phyloP scores from a whole-genome alignment of 2,329 filamentous ascomycete species.

The Aureobasidium sp. region DNA sequence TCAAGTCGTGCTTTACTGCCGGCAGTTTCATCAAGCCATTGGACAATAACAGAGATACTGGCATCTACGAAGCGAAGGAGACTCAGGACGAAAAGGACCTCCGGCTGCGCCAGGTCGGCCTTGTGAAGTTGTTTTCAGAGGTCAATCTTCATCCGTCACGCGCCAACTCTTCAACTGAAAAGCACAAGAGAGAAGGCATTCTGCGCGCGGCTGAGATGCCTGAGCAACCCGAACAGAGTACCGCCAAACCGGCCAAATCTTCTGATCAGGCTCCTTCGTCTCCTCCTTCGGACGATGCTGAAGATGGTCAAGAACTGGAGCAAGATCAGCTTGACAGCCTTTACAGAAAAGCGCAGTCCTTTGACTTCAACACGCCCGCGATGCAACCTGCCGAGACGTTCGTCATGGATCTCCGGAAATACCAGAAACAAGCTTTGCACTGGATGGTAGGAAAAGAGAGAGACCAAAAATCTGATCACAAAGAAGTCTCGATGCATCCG shows the following conservation, averaged over 20 bases:
- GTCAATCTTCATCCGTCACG: constrained; percentile 73
- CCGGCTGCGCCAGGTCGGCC: constrained; percentile 73
- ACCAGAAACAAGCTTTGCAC: constrained; percentile 89
- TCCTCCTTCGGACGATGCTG: constrained; percentile 56
- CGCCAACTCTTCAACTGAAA: constrained; percentile 65
- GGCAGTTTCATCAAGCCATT: constrained; percentile 55
- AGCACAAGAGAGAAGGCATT: constrained; percentile 74
- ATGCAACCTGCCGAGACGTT: constrained; percentile 79
- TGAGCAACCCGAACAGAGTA: constrained; percentile 55
- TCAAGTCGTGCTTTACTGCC: constrained; percentile 65
- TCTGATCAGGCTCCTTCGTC: constrained; percentile 39
- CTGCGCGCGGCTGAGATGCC: constrained; percentile 82
- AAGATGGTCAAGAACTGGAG: constrained; percentile 86
- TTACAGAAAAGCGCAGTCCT: constrained; percentile 93
- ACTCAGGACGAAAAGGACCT: constrained; percentile 77
- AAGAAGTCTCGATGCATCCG: constrained; percentile 84
- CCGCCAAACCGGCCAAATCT: constrained; percentile 50
- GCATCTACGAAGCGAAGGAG: constrained; percentile 78
- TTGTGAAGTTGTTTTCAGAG: constrained; percentile 85
- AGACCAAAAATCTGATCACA: constrained; percentile 59
- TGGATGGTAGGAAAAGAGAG: constrained; percentile 97
- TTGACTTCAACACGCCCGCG: constrained; percentile 87
- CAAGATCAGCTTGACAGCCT: constrained; percentile 90
- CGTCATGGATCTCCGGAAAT: constrained; percentile 74
- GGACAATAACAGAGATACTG: constrained; percentile 63